These are phyloP conservation scores for Venturia carpophila DNA, from an alignment of 2,329 filamentous ascomycete species.

Conservation along the genomic window DNA sequence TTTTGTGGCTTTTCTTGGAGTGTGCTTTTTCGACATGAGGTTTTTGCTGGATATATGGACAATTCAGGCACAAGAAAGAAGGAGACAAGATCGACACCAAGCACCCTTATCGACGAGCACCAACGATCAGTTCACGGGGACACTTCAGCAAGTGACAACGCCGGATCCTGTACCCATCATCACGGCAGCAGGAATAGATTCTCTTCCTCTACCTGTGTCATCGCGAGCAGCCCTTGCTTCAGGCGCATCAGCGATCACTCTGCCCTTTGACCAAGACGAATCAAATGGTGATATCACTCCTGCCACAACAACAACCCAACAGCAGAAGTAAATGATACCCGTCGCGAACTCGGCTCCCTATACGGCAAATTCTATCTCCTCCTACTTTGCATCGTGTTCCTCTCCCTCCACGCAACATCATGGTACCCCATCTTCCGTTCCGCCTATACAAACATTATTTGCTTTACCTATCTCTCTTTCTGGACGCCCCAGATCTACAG, in stretches of 20 bases:
- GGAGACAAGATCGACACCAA: conserved; percentile 37
- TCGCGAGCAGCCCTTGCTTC: conserved; percentile 36
- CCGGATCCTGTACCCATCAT: conserved; percentile 21
- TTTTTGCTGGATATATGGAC: conserved; percentile 62
- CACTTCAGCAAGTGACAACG: conserved; percentile 21
- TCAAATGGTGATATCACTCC: conserved; percentile 27
- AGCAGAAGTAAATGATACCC: conserved; percentile 25
- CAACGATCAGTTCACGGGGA: not conserved
- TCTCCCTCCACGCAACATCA: conserved; percentile 51
- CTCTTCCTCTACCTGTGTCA: conserved; percentile 46
- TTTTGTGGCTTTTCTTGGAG: conserved; percentile 53
- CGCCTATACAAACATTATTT: conserved; percentile 54
- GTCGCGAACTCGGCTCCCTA: conserved; percentile 47
- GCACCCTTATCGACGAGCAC: conserved; percentile 26
- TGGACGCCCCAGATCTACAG: conserved; percentile 90
- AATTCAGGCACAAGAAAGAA: conserved; percentile 48
- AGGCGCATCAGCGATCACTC: conserved; percentile 47
- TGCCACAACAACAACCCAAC: conserved; percentile 27
- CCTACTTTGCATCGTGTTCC: conserved; percentile 49
- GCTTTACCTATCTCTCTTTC: conserved; percentile 74
- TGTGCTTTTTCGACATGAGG: conserved; percentile 55
- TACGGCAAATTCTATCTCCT: conserved; percentile 56
- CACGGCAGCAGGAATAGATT: conserved; percentile 28
- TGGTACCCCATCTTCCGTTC: conserved; percentile 47
- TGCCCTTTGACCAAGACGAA: conserved; percentile 50